These are phyloP conservation scores for Rhodomyrtus psidioides DNA, from an alignment of 441 rosid genomes.

Conservation along the genomic window DNA sequence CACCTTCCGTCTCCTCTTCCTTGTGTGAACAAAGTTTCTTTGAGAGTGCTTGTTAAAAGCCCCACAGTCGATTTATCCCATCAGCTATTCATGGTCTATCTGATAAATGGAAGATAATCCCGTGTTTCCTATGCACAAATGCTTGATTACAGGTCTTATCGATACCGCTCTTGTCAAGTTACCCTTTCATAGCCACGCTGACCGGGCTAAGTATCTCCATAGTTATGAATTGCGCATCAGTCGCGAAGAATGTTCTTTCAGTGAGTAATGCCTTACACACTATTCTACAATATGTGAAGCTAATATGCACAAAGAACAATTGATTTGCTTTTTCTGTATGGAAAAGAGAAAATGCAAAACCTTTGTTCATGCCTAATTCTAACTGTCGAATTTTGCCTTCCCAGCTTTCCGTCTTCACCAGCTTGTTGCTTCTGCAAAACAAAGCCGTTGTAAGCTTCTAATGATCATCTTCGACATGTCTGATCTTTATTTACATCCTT, in stretches of 20 bases:
- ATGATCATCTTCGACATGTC: not conserved
- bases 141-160: slow-evolving; percentile 32
- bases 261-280: slow-evolving; percentile 30
- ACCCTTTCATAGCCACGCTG: slow-evolving; percentile 52
- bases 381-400: not conserved
- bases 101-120: not conserved
- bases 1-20: too few species aligned
- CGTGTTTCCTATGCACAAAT: not conserved
- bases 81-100: not conserved
- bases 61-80: too few species aligned
- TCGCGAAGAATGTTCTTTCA: slow-evolving; percentile 44
- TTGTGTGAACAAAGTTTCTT: too few species aligned
- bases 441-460: slow-evolving; percentile 9
- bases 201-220: slow-evolving; percentile 48
- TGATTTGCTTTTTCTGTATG: not conserved
- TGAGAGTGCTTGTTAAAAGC: too few species aligned
- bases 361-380: not conserved
- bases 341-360: not conserved
- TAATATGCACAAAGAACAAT: not conserved
- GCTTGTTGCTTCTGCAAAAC: slow-evolving; percentile 17
- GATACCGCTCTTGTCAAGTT: slow-evolving; percentile 49
- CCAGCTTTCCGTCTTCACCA: slow-evolving; percentile 9
- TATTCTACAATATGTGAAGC: not conserved
- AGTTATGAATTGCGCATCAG: slow-evolving; percentile 50
- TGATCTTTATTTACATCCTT: not conserved